phyloP scores from a whole-genome alignment of 2,329 filamentous ascomycete genomes.

The Xylariales sp. region DNA sequence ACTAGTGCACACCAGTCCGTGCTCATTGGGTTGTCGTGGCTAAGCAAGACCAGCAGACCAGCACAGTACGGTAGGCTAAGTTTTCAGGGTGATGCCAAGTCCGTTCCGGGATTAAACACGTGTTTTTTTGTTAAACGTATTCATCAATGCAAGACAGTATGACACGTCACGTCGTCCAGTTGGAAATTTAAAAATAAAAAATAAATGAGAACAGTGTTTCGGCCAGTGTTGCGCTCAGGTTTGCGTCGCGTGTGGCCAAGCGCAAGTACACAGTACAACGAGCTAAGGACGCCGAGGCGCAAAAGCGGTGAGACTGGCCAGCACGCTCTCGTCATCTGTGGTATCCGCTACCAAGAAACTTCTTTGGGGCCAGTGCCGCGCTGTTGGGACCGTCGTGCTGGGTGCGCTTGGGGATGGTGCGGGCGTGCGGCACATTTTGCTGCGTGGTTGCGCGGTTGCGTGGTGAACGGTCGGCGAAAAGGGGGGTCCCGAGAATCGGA shows the following conservation, averaged over 20 bases:
- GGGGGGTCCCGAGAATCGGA: background rate
- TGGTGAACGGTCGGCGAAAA: slow-evolving; percentile 19
- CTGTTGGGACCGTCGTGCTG: slow-evolving; percentile 34
- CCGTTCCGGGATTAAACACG: slow-evolving; percentile 20
- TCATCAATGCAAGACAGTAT: slow-evolving; percentile 2
- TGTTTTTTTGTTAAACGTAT: slow-evolving; percentile 22
- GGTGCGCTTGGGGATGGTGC: slow-evolving; percentile 18
- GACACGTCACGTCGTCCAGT: slow-evolving; percentile 26
- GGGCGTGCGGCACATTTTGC: slow-evolving; percentile 24
- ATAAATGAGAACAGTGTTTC: background rate
- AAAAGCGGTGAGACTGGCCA: slow-evolving; percentile 28
- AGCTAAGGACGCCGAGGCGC: slow-evolving; percentile 10
- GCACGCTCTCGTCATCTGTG: slow-evolving; percentile 3
- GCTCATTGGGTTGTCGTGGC: background rate
- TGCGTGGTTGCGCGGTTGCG: slow-evolving; percentile 2
- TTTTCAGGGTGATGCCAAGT: background rate
- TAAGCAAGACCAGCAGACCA: background rate
- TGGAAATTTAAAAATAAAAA: background rate
- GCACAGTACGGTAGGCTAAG: background rate
- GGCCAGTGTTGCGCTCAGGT: background rate
- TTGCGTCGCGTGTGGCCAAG: background rate
- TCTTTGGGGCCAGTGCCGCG: slow-evolving; percentile 27
- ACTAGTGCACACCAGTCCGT: background rate
- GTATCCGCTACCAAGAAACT: slow-evolving; percentile 22
- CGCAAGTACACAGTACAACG: too few species aligned